These are phyloP conservation scores for Hygrophoropsis aurantiaca DNA, from an alignment of 768 basidiomycete species.

Conservation along the genomic window DNA sequence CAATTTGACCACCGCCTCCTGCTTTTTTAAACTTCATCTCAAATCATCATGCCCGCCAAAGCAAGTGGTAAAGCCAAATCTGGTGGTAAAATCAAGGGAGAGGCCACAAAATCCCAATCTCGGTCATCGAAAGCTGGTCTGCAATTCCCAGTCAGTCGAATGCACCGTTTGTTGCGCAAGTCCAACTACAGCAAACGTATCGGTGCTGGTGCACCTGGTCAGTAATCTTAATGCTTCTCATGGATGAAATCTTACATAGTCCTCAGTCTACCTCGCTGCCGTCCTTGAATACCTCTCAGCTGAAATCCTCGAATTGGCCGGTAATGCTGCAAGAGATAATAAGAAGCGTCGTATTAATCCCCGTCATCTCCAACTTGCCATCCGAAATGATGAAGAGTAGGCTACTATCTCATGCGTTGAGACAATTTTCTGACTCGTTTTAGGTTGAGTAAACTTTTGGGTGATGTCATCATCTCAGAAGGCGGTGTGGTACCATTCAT, in stretches of 20 bases:
- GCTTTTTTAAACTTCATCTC: not conserved
- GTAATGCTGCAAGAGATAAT: slow-evolving; percentile 87
- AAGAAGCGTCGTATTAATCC: slow-evolving; percentile 96
- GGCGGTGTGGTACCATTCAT: slow-evolving; percentile 92
- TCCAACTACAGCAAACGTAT: slow-evolving; percentile 87
- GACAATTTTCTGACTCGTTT: no score
- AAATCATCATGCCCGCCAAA: slow-evolving; percentile 26
- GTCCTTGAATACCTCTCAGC: slow-evolving; percentile 92
- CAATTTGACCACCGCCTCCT: not conserved
- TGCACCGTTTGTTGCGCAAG: slow-evolving; percentile 84
- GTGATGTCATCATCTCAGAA: slow-evolving; percentile 89
- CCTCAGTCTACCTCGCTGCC: slow-evolving; percentile 82
- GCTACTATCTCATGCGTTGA: no score
- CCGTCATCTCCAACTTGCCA: slow-evolving; percentile 91
- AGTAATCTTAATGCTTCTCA: slow-evolving; percentile 16
- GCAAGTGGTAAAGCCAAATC: slow-evolving; percentile 36
- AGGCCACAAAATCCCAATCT: slow-evolving; percentile 54
- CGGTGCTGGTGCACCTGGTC: slow-evolving; percentile 85
- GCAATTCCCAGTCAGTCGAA: slow-evolving; percentile 91
- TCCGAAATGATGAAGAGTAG: slow-evolving; percentile 91
- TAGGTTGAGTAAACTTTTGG: slow-evolving; percentile 70
- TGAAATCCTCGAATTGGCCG: slow-evolving; percentile 92
- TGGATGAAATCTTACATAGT: slow-evolving; percentile 1
- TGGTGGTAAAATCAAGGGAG: slow-evolving; percentile 54
- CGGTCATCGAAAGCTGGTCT: slow-evolving; percentile 77